phyloP scores from a whole-genome alignment of 2,329 filamentous ascomycete genomes.

The Aspergillus amoenus region DNA sequence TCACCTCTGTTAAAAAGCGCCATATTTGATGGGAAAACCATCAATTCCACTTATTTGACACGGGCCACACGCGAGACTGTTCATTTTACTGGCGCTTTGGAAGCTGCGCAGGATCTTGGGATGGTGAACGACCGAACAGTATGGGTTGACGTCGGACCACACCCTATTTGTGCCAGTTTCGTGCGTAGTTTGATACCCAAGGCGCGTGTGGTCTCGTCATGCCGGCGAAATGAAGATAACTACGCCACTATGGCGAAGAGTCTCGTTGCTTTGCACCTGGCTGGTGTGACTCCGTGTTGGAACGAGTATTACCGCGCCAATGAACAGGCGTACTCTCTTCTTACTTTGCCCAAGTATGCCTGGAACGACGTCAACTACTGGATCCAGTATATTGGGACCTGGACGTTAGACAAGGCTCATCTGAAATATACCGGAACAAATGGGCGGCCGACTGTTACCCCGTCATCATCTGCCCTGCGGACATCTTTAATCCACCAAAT shows the following conservation, averaged over 20 bases:
- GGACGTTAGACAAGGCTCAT: slow-evolving; percentile 64
- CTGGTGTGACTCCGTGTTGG: slow-evolving; percentile 66
- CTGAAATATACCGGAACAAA: neutral
- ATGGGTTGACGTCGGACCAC: slow-evolving; percentile 72
- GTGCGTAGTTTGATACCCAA: slow-evolving; percentile 63
- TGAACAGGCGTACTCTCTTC: slow-evolving; percentile 57
- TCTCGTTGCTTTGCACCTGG: slow-evolving; percentile 59
- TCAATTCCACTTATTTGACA: slow-evolving; percentile 63
- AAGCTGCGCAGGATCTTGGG: slow-evolving; percentile 53
- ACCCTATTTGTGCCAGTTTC: slow-evolving; percentile 69
- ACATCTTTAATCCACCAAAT: slow-evolving; percentile 25
- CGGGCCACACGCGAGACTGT: slow-evolving; percentile 67
- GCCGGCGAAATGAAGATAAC: slow-evolving; percentile 62
- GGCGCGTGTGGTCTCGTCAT: slow-evolving; percentile 57
- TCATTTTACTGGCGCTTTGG: slow-evolving; percentile 64
- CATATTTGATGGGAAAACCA: slow-evolving; percentile 55
- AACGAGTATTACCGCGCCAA: slow-evolving; percentile 67
- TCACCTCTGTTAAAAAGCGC: slow-evolving; percentile 65
- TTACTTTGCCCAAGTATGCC: slow-evolving; percentile 64
- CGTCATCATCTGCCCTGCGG: neutral
- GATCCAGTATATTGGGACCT: slow-evolving; percentile 72
- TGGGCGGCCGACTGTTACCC: neutral
- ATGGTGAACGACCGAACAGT: slow-evolving; percentile 62
- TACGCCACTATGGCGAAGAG: slow-evolving; percentile 64
- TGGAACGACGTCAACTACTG: slow-evolving; percentile 74